phyloP scores from a whole-genome alignment of 805 yeast genomes.

The Metschnikowia drakensbergensis region DNA sequence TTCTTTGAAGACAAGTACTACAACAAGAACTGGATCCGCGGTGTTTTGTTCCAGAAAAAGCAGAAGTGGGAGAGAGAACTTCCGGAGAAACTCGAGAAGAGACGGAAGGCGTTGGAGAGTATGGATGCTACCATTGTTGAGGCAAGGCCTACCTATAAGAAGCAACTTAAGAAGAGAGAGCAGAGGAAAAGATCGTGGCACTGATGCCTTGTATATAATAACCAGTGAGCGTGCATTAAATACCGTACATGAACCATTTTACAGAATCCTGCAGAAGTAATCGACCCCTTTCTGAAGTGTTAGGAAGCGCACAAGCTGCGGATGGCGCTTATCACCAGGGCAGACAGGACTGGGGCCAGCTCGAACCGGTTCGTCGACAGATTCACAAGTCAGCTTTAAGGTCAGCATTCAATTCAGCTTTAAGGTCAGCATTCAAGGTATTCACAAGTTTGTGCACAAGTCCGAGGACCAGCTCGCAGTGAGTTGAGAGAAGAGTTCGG shows the following conservation, averaged over 20 bases:
- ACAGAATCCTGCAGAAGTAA: too few species aligned
- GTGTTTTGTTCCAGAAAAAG: slow-evolving; percentile 75
- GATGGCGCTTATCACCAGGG: too few species aligned
- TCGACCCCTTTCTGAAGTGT: too few species aligned
- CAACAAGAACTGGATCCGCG: slow-evolving; percentile 66
- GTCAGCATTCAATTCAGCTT: too few species aligned
- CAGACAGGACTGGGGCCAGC: too few species aligned
- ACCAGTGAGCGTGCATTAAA: neutral
- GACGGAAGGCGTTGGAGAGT: slow-evolving; percentile 60
- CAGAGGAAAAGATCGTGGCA: slow-evolving; percentile 37
- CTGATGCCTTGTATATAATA: slow-evolving; percentile 11
- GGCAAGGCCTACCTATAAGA: slow-evolving; percentile 50
- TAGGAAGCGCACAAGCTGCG: too few species aligned
- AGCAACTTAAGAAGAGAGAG: slow-evolving; percentile 35
- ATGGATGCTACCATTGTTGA: slow-evolving; percentile 64
- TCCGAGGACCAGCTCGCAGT: too few species aligned
- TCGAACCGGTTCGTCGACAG: too few species aligned
- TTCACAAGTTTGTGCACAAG: too few species aligned
- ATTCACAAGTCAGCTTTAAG: too few species aligned
- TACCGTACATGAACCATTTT: neutral
- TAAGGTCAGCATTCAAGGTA: too few species aligned
- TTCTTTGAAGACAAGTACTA: slow-evolving; percentile 78
- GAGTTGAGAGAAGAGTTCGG: too few species aligned
- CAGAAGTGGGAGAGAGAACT: slow-evolving; percentile 72
- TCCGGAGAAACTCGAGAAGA: slow-evolving; percentile 54